Evolutionary conservation across 331 rosid species (phyloP), one percentile per base, ranked within the genome.

Genomic region (Spiraea crenata): DNA sequence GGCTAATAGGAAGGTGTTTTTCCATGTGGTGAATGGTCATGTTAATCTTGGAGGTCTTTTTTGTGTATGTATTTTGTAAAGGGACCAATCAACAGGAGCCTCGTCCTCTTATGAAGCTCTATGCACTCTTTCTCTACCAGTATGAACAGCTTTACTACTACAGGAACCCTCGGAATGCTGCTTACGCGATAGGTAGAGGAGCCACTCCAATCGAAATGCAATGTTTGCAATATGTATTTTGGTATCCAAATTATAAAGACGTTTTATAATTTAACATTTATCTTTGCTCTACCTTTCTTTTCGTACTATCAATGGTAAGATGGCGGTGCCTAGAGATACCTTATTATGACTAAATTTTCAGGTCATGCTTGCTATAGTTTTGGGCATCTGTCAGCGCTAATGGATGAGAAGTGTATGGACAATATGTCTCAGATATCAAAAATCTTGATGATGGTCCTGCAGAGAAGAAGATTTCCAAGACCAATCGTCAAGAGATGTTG

Each of bases 71-170:
- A 25, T 25, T 25, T 25, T 25, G 31, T 25, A 25, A 25, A 25
- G 31, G 31, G 3, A 17, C 31, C 39, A 57, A 70, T 31, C 20
- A 58, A 20, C 76, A 75, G 14, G 45, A n/a, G 65, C 48, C 61
- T 6, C 31, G 19, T 20, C 68, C 61, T 70, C 80, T 80, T 52
- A 44, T 64, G 70, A 75, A 59, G 31, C 76, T 60, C 37, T 80
- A 80, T 51, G 77, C 77, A 11, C 45, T 35, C n/a, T 65, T 80
- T 45, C 80, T 75, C 55, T 80, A 46, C 69, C 70, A 75, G 66
- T 75, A 70, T 75, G 83, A 80, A 75, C 80, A 75, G 39, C 72
- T 70, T 50, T 80, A 65, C 74, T 70, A 48, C 55, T 79, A 74
- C 71, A 74, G 83, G 58, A 75, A 68, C 7, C 63, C 72, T 58